Conservation (phyloP, 148 eudicot genomes). For the Vaccinium macrocarpon region DNA sequence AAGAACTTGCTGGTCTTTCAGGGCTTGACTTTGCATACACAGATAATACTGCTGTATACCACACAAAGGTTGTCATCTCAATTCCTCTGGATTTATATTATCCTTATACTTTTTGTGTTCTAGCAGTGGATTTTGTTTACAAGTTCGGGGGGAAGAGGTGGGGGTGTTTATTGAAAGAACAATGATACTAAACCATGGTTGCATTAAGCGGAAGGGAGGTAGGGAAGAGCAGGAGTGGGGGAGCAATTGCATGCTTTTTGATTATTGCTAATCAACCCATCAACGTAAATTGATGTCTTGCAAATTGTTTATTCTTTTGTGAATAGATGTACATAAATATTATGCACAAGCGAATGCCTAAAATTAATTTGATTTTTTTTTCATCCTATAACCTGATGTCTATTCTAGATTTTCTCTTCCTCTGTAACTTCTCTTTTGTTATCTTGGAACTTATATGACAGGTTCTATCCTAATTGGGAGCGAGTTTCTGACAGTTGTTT, state of each 20-base stretch:
- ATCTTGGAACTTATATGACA: background rate
- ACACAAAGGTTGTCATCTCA: slow-evolving; percentile 64
- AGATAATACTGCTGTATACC: slow-evolving; percentile 92
- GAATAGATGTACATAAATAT: background rate
- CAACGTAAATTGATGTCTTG: background rate
- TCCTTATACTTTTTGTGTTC: background rate
- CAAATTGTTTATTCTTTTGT: background rate
- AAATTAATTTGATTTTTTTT: background rate
- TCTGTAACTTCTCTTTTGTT: background rate
- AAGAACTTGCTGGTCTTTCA: slow-evolving; percentile 90
- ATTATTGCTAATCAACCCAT: background rate
- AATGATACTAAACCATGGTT: background rate
- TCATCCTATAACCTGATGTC: background rate
- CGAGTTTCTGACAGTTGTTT: background rate
- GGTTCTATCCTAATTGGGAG: background rate
- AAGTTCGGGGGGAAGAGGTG: background rate
- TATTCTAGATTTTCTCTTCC: background rate
- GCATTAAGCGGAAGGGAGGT: background rate
- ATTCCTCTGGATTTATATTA: background rate
- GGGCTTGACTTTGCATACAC: slow-evolving; percentile 90
- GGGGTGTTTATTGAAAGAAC: background rate
- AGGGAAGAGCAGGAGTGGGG: background rate
- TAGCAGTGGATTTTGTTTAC: background rate
- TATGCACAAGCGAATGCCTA: background rate
- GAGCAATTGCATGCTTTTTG: background rate